Conservation (phyloP, 257 asterid species). For the Plantago ovata region DNA sequence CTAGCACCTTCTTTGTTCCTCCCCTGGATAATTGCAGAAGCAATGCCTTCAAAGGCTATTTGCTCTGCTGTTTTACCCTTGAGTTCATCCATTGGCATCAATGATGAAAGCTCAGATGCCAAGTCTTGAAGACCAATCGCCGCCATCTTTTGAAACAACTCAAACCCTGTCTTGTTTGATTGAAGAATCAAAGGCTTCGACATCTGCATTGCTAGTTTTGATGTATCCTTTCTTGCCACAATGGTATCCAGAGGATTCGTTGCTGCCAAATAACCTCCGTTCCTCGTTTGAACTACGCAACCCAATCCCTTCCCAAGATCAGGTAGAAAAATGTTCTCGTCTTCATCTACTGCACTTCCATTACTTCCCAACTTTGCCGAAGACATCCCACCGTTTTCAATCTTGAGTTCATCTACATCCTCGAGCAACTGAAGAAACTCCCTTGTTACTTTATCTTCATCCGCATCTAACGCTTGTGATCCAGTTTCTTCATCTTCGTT, state of each 20-base stretch:
- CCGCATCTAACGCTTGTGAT: constrained; percentile 63
- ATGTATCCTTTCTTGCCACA: constrained; percentile 46
- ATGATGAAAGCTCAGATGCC: constrained; percentile 44
- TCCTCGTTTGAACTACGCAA: constrained; percentile 73
- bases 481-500: constrained; percentile 46
- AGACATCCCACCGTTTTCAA: constrained; percentile 21
- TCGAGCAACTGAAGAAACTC: constrained; percentile 88
- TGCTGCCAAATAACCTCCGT: constrained; percentile 83
- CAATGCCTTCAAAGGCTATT: constrained; percentile 93
- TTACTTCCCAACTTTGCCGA: constrained; percentile 14
- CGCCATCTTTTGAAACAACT: constrained; percentile 70
- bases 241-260: constrained; percentile 56
- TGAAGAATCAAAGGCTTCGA: constrained; percentile 63
- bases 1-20: constrained; percentile 76
- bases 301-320: constrained; percentile 94
- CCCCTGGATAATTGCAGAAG: constrained; percentile 76
- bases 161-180: constrained; percentile 48
- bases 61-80: constrained; percentile 85
- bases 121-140: constrained; percentile 59
- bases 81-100: constrained; percentile 85
- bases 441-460: constrained; percentile 75
- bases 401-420: constrained; percentile 33
- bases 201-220: constrained; percentile 83
- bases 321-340: constrained; percentile 39
- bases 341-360: constrained; percentile 24